Conservation (phyloP, 164 flowering plant genomes). For the Tetrastigma voinierianum region DNA sequence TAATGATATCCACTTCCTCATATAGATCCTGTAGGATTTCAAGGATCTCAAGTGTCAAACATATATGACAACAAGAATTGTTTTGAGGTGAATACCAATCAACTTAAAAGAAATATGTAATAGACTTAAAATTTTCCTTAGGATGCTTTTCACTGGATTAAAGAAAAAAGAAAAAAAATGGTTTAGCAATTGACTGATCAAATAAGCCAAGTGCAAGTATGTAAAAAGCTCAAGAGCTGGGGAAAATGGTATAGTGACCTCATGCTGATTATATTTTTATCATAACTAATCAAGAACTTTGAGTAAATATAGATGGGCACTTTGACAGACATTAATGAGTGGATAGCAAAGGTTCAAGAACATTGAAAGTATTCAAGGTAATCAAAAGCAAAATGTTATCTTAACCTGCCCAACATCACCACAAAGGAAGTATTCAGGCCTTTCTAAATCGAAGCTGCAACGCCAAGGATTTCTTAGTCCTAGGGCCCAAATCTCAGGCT, state of each 20-base stretch:
- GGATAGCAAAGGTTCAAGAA: too few species aligned
- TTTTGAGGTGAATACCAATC: background rate
- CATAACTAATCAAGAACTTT: too few species aligned
- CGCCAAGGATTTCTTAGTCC: conserved; percentile 68
- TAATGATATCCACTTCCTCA: conserved; percentile 56
- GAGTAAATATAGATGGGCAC: too few species aligned
- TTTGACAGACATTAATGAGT: too few species aligned
- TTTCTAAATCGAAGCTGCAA: conserved; percentile 56
- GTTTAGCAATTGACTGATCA: too few species aligned
- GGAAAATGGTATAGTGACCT: too few species aligned
- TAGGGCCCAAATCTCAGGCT: conserved; percentile 58
- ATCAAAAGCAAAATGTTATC: background rate
- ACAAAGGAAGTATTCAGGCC: conserved; percentile 54
- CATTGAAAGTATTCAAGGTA: too few species aligned
- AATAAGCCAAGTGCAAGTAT: too few species aligned
- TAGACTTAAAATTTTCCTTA: background rate
- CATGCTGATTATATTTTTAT: too few species aligned
- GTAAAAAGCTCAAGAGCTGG: too few species aligned
- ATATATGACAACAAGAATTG: background rate
- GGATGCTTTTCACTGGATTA: background rate
- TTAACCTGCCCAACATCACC: conserved; percentile 58
- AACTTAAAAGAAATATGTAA: too few species aligned
- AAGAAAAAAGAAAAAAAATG: background rate
- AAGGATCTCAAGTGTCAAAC: background rate
- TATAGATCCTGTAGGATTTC: conserved; percentile 32